Evolutionary conservation across 331 rosid species (phyloP), one percentile per base, ranked within the genome.

Genomic region (Arachis monticola): DNA sequence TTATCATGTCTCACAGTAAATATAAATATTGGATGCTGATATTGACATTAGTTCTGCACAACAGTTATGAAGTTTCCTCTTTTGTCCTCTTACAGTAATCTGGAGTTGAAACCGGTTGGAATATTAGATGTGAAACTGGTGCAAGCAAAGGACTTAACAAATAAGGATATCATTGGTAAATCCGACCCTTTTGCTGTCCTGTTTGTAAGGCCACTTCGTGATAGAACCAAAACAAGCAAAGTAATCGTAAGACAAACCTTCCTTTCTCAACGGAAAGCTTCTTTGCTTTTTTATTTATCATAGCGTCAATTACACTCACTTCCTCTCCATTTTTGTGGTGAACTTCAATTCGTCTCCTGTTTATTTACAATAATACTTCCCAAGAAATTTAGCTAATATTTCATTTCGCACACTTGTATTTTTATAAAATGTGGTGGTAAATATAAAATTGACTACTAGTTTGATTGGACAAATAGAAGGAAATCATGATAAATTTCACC

Each of bases 71-170:
- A 38, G 60, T 58, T 81, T 77, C 45, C 67, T 61, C 75, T 46
- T 75, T 12, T 53, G 3, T 74, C 60, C 31, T 77, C 76, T 82
- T 31, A 6, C 85, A 94, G 99, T 77, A 81, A 83, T 76, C 85
- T 94, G 77, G 99, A 94, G 83, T 80, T 85, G 87, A 92, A 92
- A 70, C 90, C 97, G 7, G 77, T 69, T 40, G 99, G 99, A 72
- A 94, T 80, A 66, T 85, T 94, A 66, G 95, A 92, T 44, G 96
- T 92, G 78, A 94, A 92, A 85, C 87, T 94, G 41, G 96, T 92
- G 79, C 96, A 92, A 75, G 99, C 97, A 62, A 94, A 86, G 90
- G 92, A 77, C 42, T 82, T 94, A 47, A 0, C 77, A 60, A 94
- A 94, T 68, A 94, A 84, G 85, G 99, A 94, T 83, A 0, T 94